Evolutionary conservation across 164 flowering plant genomes (phyloP).

Genomic region (Vitis rotundifolia): DNA sequence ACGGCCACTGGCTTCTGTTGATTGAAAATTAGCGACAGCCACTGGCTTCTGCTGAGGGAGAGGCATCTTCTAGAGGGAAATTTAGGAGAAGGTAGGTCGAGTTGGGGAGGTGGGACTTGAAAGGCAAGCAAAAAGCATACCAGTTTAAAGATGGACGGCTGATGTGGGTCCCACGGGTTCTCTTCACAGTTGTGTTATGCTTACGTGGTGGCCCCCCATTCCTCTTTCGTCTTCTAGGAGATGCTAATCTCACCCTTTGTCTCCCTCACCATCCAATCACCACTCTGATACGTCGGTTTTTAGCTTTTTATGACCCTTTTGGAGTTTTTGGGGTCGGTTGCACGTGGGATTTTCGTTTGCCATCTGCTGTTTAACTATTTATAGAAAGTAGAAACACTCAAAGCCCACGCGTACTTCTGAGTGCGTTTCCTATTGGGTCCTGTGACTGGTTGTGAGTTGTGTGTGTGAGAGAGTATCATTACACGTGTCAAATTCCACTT

Average conservation of each 20-base stretch:
- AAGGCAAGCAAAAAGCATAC: background rate
- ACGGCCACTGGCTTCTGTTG: too few relatives aligned
- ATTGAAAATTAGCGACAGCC: background rate
- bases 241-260: background rate
- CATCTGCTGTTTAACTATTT: too few relatives aligned
- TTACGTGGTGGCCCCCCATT: conserved; percentile 18
- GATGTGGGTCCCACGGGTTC: conserved; percentile 5
- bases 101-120: background rate
- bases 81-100: background rate
- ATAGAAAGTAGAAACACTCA: too few relatives aligned
- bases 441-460: too few relatives aligned
- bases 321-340: too few relatives aligned
- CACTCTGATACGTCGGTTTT: background rate
- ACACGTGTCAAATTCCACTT: too few relatives aligned
- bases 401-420: too few relatives aligned
- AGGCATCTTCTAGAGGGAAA: background rate
- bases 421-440: too few relatives aligned
- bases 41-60: too few relatives aligned
- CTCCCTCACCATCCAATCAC: conserved; percentile 11
- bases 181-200: background rate
- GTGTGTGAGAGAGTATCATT: too few relatives aligned
- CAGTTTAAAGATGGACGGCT: background rate
- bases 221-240: background rate
- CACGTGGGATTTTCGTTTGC: too few relatives aligned
- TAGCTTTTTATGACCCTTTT: too few relatives aligned